Evolutionary conservation across 768 basidiomycete species (phyloP).

Genomic region (Pholiota molesta): DNA sequence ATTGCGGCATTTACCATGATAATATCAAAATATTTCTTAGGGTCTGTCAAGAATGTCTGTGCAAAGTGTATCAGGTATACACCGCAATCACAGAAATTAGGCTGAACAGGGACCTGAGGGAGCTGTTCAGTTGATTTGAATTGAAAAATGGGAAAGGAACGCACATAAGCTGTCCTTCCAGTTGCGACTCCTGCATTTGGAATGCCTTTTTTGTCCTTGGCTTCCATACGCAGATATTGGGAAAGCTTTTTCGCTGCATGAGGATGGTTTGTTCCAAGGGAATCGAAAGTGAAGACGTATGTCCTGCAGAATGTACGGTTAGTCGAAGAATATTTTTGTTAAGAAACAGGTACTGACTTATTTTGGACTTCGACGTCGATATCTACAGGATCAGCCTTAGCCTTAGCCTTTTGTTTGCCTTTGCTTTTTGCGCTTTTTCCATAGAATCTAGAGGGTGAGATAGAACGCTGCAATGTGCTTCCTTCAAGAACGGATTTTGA

Average conservation of each 20-base stretch:
- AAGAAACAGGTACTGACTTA: conserved; percentile 2
- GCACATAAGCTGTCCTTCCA: conserved; percentile 57
- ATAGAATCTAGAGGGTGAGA: conserved; percentile 15
- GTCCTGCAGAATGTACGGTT: conserved; percentile 48
- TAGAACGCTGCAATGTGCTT: not conserved
- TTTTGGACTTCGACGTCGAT: conserved; percentile 11
- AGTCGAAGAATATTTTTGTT: not conserved
- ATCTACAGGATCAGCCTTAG: not conserved
- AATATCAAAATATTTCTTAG: conserved; percentile 48
- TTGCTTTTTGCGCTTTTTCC: conserved; percentile 8
- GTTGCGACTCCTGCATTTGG: conserved; percentile 40
- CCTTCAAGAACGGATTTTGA: not conserved
- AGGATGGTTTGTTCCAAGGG: conserved; percentile 75
- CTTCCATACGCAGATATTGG: conserved; percentile 76
- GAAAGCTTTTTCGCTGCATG: conserved; percentile 62
- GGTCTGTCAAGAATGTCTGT: conserved; percentile 71
- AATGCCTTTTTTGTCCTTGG: conserved; percentile 64
- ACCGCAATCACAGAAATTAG: conserved; percentile 92
- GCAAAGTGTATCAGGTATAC: conserved; percentile 90
- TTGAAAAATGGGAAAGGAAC: conserved; percentile 17
- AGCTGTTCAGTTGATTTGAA: not conserved
- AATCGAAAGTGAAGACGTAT: conserved; percentile 89
- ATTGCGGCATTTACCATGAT: conserved; percentile 44
- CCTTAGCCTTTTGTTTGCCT: conserved; percentile 25
- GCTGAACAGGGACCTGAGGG: conserved; percentile 80